Percentiles rank a stretch among this genome's conserved stretches.
These are phyloP conservation scores for Aureoboletus auriporus DNA, from an alignment of 768 basidiomycete species.

Conservation along the genomic window DNA sequence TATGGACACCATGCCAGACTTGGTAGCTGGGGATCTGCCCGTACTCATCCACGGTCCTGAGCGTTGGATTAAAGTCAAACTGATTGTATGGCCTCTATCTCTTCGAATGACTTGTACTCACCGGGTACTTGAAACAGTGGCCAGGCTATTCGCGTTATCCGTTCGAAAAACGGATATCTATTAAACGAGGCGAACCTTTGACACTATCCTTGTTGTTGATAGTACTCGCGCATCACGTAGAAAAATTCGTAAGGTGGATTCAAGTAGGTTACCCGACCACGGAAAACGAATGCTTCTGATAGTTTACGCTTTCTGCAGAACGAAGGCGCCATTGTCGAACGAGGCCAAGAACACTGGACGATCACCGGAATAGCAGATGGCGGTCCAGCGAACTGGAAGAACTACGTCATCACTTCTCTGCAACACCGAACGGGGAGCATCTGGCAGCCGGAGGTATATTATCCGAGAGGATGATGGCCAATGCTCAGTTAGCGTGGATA, in stretches of 20 bases:
- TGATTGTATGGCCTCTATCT: slow-evolving; percentile 27
- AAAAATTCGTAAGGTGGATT: slow-evolving; percentile 29
- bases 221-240: slow-evolving; percentile 27
- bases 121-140: slow-evolving; percentile 33
- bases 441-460: slow-evolving; percentile 44
- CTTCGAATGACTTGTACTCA: not conserved
- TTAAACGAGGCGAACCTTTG: slow-evolving; percentile 28
- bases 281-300: not conserved
- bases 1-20: slow-evolving; percentile 22
- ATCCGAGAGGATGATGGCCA: slow-evolving; percentile 11
- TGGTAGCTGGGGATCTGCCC: slow-evolving; percentile 17
- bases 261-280: slow-evolving; percentile 23
- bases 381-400: slow-evolving; percentile 21
- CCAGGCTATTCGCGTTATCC: slow-evolving; percentile 42
- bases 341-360: slow-evolving; percentile 37
- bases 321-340: slow-evolving; percentile 27
- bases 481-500: not conserved
- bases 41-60: slow-evolving; percentile 20
- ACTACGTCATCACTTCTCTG: slow-evolving; percentile 37
- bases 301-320: slow-evolving; percentile 14
- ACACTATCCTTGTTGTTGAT: slow-evolving; percentile 31
- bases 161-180: slow-evolving; percentile 35
- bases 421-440: slow-evolving; percentile 37
- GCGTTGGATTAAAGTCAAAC: slow-evolving; percentile 32
- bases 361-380: slow-evolving; percentile 22